These are phyloP conservation scores for Lippia alba DNA, from an alignment of 305 asterid species.

Conservation along the genomic window DNA sequence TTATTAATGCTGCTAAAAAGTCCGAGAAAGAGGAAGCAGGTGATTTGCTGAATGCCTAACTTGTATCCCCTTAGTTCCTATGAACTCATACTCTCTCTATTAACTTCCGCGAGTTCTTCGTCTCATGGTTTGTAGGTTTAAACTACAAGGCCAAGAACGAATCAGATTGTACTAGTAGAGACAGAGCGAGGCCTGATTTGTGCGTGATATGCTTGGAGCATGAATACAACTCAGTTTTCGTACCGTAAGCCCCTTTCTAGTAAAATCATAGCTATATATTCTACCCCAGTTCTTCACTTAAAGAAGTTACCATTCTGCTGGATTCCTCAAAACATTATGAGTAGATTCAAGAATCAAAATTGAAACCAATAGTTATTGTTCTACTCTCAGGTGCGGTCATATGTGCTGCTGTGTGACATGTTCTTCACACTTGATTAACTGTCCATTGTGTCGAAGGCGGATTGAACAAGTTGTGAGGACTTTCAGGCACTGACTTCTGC, in stretches of 20 bases:
- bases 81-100: background rate
- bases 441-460: slow-evolving; percentile 92
- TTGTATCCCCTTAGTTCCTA: slow-evolving; percentile 5
- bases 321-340: background rate
- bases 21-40: slow-evolving; percentile 80
- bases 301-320: too few species aligned
- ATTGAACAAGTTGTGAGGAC: slow-evolving; percentile 82
- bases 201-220: slow-evolving; percentile 97
- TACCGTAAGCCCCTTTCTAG: slow-evolving; percentile 72
- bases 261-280: background rate
- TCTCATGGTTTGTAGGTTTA: slow-evolving; percentile 48
- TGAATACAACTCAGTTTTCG: slow-evolving; percentile 93
- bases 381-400: slow-evolving; percentile 90
- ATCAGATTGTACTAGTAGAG: slow-evolving; percentile 55
- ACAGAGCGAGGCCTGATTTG: slow-evolving; percentile 72
- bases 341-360: slow-evolving; percentile 10
- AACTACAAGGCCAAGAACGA: slow-evolving; percentile 60
- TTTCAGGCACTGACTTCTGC: slow-evolving; percentile 68
- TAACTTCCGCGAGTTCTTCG: slow-evolving; percentile 24
- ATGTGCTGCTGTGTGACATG: slow-evolving; percentile 96
- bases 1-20: slow-evolving; percentile 87
- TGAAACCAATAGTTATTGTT: slow-evolving; percentile 21
- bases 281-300: slow-evolving; percentile 2
- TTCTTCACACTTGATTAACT: slow-evolving; percentile 83
- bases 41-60: slow-evolving; percentile 35